Evolutionary conservation across 2,329 filamentous ascomycete genomes (phyloP).

Genomic region (Thielaviopsis ethacetica): DNA sequence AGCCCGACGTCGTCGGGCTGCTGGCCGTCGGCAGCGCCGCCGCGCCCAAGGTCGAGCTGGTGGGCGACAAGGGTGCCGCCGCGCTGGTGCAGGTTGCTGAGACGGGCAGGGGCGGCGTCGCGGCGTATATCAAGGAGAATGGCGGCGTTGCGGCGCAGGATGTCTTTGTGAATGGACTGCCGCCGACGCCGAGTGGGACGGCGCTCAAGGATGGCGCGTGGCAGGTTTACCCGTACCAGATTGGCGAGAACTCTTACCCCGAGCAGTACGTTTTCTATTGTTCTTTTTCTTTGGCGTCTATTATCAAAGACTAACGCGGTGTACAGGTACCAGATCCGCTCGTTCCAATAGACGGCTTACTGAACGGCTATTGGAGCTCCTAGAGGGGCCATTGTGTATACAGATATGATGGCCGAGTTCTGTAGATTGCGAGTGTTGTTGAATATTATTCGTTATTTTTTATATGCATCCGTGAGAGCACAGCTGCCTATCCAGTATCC

Average conservation of each 20-base stretch:
- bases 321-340: constrained; percentile 41
- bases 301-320: neutral
- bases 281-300: neutral
- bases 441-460: neutral
- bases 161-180: constrained; percentile 61
- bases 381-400: constrained; percentile 14
- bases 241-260: constrained; percentile 53
- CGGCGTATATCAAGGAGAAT: constrained; percentile 35
- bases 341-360: constrained; percentile 31
- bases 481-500: too few relatives aligned
- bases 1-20: constrained; percentile 73
- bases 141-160: constrained; percentile 34
- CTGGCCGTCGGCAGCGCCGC: constrained; percentile 71
- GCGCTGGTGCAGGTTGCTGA: constrained; percentile 58
- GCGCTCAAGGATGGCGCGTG: constrained; percentile 35
- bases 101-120: constrained; percentile 57
- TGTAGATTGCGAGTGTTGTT: neutral
- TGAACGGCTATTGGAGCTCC: constrained; percentile 13
- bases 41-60: constrained; percentile 65
- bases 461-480: neutral
- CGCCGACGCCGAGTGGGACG: constrained; percentile 68
- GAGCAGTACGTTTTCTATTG: constrained; percentile 44
- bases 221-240: constrained; percentile 52
- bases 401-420: neutral
- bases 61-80: constrained; percentile 45